These are phyloP conservation scores for Scalesia atractyloides DNA, from an alignment of 129 eudicot genomes.

Conservation along the genomic window DNA sequence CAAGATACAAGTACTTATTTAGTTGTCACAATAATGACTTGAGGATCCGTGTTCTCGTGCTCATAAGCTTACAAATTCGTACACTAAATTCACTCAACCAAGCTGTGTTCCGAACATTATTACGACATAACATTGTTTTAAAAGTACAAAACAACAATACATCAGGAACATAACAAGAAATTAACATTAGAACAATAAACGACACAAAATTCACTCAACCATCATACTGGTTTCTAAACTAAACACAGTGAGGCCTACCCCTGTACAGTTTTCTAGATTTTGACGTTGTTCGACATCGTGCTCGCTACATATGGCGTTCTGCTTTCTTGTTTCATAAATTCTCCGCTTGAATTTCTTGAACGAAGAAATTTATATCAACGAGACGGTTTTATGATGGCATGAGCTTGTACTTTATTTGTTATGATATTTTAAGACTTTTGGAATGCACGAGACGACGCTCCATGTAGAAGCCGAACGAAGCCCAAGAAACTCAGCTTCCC, in stretches of 20 bases:
- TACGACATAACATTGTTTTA: constrained; percentile 17
- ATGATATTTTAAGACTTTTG: constrained; percentile 61
- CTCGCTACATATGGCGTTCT: constrained; percentile 11
- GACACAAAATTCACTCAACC: constrained; percentile 40
- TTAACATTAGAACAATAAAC: constrained; percentile 6
- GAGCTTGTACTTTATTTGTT: constrained; percentile 3
- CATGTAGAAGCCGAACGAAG: constrained; percentile 92
- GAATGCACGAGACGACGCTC: constrained; percentile 85
- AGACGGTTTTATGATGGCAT: constrained; percentile 20
- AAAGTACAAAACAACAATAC: constrained; percentile 17
- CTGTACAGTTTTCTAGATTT: constrained; percentile 36
- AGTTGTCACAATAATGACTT: background rate
- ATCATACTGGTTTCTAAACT: constrained; percentile 33
- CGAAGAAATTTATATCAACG: constrained; percentile 1
- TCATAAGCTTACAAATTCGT: background rate
- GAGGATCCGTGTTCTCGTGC: background rate
- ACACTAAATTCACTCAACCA: constrained; percentile 5
- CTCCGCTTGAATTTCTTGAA: constrained; percentile 15
- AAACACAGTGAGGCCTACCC: constrained; percentile 40
- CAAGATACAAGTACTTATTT: no score
- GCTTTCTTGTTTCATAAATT: constrained; percentile 19
- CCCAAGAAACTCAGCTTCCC: constrained; percentile 98
- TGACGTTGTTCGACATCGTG: constrained; percentile 14
- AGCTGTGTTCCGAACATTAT: constrained; percentile 32
- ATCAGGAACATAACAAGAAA: constrained; percentile 19